A percentile compares a stretch with the other conserved stretches of the same genome.
Conservation (phyloP, 1,284 basidiomycete genomes). For the Ustilago sp. region DNA sequence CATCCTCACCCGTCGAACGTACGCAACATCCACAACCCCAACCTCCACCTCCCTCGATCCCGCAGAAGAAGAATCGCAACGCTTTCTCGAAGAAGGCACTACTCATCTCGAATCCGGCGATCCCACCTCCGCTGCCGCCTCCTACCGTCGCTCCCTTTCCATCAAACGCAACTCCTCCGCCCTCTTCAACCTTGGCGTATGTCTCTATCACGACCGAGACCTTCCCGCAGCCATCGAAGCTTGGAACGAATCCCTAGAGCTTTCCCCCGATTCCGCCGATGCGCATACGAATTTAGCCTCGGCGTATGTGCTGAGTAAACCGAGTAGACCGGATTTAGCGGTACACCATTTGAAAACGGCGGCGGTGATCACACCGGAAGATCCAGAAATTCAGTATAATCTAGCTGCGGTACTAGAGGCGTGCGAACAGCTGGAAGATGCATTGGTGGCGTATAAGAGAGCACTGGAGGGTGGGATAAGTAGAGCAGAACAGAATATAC, state of each 20-base stretch:
- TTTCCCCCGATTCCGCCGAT: constrained; percentile 87
- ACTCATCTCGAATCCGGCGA: constrained; percentile 89
- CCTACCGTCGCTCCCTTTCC: constrained; percentile 83
- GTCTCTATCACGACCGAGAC: constrained; percentile 85
- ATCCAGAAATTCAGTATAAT: constrained; percentile 95
- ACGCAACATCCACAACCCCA: constrained; percentile 83
- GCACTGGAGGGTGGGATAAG: constrained; percentile 80
- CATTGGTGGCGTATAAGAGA: constrained; percentile 81
- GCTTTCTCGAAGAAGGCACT: constrained; percentile 87
- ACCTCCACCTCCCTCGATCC: constrained; percentile 85
- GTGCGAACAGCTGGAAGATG: constrained; percentile 83
- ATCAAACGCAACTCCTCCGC: constrained; percentile 85
- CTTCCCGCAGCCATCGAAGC: constrained; percentile 56
- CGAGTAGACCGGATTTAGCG: constrained; percentile 87
- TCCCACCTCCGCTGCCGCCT: constrained; percentile 80
- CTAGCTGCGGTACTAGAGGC: constrained; percentile 90
- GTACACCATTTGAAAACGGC: constrained; percentile 82
- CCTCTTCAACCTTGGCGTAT: constrained; percentile 88
- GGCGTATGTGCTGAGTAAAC: constrained; percentile 88
- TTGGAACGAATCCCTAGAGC: constrained; percentile 68
- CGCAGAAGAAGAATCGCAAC: constrained; percentile 82
- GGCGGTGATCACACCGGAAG: constrained; percentile 84
- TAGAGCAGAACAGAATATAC: constrained; percentile 82
- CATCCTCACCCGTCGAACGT: constrained; percentile 66
- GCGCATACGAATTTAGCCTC: constrained; percentile 94